Conservation (phyloP, 805 yeast species). For the Saccharomycopsis sp. region DNA sequence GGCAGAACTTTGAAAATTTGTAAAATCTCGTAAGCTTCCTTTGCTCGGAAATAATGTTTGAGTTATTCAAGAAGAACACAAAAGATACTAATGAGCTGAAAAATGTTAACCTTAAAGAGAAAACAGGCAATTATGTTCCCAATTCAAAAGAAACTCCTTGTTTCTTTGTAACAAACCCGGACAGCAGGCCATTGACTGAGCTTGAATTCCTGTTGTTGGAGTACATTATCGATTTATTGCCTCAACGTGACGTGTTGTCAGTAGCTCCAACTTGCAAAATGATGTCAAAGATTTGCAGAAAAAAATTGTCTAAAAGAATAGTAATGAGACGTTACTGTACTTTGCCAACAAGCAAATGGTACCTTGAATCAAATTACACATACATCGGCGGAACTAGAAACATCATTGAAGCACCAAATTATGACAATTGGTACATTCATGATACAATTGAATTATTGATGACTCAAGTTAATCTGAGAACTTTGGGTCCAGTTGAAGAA, state of each 20-base stretch:
- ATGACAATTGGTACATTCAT: too few species aligned
- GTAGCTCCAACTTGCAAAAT: constrained; percentile 28
- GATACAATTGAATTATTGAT: too few species aligned
- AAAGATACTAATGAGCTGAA: too few species aligned
- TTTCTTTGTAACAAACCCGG: constrained; percentile 3
- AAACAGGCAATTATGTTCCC: too few species aligned
- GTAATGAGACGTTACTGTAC: constrained; percentile 32
- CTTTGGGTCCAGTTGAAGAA: constrained; percentile 1
- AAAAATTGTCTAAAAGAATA: constrained; percentile 33
- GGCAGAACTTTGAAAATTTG: too few species aligned
- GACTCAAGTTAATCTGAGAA: background rate
- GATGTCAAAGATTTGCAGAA: constrained; percentile 28
- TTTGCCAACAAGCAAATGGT: constrained; percentile 27
- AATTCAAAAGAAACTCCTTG: too few species aligned
- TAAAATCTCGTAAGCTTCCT: too few species aligned
- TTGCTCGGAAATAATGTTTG: too few species aligned
- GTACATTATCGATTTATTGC: constrained; percentile 27
- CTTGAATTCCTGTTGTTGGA: background rate
- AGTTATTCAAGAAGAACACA: too few species aligned
- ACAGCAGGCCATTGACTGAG: constrained; percentile 3
- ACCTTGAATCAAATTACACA: constrained; percentile 32
- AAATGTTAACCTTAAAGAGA: too few species aligned
- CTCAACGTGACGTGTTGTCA: constrained; percentile 36
- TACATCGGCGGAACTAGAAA: constrained; percentile 33
- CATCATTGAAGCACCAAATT: constrained; percentile 29